Percentiles rank a stretch among this genome's conserved stretches.
phyloP scores from a whole-genome alignment of 495 filamentous ascomycete species.

The Lasiosphaeria ovina region DNA sequence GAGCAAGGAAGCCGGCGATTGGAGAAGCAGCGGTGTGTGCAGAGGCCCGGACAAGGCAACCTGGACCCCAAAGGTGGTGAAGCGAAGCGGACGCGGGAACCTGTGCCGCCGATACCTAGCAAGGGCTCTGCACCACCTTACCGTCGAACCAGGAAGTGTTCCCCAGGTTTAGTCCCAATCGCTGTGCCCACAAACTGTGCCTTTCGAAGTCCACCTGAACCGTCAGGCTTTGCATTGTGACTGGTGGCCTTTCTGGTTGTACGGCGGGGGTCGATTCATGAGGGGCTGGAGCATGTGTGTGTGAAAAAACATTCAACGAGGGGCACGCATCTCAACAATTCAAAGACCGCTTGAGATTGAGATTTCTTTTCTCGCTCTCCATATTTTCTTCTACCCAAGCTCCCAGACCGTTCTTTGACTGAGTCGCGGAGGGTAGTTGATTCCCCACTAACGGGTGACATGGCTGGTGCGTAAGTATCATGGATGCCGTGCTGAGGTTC shows the following conservation, averaged over 20 bases:
- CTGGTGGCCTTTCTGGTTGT: conserved; percentile 6
- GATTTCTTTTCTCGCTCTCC: not conserved
- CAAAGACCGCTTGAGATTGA: not conserved
- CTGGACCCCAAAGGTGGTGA: not conserved
- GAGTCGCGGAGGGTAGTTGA: not conserved
- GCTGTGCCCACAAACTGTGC: conserved; percentile 21
- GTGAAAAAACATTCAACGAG: not conserved
- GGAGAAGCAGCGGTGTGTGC: conserved; percentile 21
- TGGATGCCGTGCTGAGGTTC: not conserved
- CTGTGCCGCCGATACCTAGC: conserved; percentile 20
- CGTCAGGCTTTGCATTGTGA: not conserved
- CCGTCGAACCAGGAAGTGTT: conserved; percentile 14
- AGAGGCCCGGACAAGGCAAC: conserved; percentile 6
- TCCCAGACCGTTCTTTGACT: not conserved
- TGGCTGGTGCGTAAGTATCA: not conserved
- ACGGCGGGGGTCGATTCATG: conserved; percentile 3
- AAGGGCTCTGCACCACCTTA: conserved; percentile 16
- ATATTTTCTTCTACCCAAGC: not conserved
- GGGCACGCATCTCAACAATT: not conserved
- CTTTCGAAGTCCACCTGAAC: conserved; percentile 5
- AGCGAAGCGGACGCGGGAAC: not conserved
- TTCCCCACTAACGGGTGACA: not conserved
- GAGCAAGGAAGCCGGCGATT: not conserved
- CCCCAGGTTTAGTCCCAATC: conserved; percentile 25
- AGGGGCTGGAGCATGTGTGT: conserved; percentile 1